Conservation (phyloP, 768 basidiomycete species). For the Postia placenta region DNA sequence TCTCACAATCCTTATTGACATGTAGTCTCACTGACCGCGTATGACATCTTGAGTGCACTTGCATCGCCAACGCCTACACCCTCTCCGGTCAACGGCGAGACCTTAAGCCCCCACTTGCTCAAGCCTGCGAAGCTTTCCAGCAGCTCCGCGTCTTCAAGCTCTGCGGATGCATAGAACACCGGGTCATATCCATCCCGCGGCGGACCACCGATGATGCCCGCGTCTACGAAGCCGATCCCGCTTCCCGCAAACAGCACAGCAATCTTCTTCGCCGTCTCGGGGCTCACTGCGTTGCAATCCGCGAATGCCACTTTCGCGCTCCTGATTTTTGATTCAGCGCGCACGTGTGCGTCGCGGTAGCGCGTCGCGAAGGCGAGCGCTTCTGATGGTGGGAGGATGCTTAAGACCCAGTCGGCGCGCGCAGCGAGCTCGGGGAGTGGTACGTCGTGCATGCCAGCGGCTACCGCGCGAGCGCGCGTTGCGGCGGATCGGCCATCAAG, state of each 20-base stretch:
- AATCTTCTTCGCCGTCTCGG: conserved; percentile 42
- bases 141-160: conserved; percentile 22
- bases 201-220: conserved; percentile 50
- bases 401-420: conserved; percentile 42
- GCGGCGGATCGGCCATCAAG: conserved; percentile 47
- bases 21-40: conserved; percentile 37
- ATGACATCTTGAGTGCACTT: conserved; percentile 60
- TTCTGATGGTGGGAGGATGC: conserved; percentile 54
- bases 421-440: conserved; percentile 30
- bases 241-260: conserved; percentile 36
- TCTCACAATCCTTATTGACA: background rate
- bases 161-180: conserved; percentile 48
- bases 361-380: conserved; percentile 38
- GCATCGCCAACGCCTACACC: conserved; percentile 49
- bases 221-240: conserved; percentile 44
- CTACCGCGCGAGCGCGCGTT: conserved; percentile 41
- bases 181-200: conserved; percentile 44
- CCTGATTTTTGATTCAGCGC: background rate
- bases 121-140: conserved; percentile 36
- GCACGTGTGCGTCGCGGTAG: conserved; percentile 26
- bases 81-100: conserved; percentile 40
- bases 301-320: conserved; percentile 29
- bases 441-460: conserved; percentile 44
- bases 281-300: conserved; percentile 56
- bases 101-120: conserved; percentile 39